Evolutionary conservation across 2,329 filamentous ascomycete genomes (phyloP).

Genomic region (Drechslerella coelobrocha): DNA sequence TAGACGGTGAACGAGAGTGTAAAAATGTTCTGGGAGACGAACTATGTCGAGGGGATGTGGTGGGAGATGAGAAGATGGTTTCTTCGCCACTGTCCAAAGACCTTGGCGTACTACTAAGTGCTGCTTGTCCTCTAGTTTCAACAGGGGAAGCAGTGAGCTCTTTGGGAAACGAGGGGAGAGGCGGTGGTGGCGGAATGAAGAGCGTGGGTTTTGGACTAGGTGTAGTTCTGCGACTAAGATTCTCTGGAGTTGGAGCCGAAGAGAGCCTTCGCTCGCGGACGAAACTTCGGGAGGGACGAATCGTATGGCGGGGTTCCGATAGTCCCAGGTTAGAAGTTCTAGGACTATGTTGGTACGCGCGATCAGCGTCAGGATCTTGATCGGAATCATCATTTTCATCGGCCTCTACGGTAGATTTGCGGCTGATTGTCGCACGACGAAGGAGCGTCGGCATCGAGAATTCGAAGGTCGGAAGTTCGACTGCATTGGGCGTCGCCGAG

Average conservation of each 20-base stretch:
- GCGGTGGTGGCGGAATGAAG: constrained; percentile 42
- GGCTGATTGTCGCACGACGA: constrained; percentile 34
- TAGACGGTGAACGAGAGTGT: constrained; percentile 31
- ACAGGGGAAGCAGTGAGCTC: constrained; percentile 36
- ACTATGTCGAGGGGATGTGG: not conserved
- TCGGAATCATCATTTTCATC: constrained; percentile 41
- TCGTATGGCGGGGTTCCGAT: not conserved
- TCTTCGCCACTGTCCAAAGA: constrained; percentile 3
- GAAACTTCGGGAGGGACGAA: constrained; percentile 43
- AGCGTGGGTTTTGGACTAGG: constrained; percentile 36
- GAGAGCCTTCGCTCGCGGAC: constrained; percentile 26
- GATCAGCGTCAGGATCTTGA: constrained; percentile 12
- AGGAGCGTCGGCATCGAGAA: constrained; percentile 45
- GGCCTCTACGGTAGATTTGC: constrained; percentile 13
- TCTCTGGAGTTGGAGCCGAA: constrained; percentile 19
- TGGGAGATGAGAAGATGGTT: not conserved
- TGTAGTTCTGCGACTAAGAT: constrained; percentile 10
- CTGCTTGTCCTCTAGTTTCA: constrained; percentile 14
- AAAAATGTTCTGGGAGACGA: constrained; percentile 6
- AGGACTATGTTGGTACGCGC: constrained; percentile 7
- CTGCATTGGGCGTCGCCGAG: constrained; percentile 3
- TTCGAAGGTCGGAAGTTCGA: constrained; percentile 43
- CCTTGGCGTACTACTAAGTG: constrained; percentile 20
- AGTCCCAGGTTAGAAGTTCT: constrained; percentile 16
- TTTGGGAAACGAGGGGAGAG: constrained; percentile 37